Percentiles rank a stretch among this genome's conserved stretches.
phyloP scores from a whole-genome alignment of 768 basidiomycete genomes.

The Cystofilobasidium capitatum region DNA sequence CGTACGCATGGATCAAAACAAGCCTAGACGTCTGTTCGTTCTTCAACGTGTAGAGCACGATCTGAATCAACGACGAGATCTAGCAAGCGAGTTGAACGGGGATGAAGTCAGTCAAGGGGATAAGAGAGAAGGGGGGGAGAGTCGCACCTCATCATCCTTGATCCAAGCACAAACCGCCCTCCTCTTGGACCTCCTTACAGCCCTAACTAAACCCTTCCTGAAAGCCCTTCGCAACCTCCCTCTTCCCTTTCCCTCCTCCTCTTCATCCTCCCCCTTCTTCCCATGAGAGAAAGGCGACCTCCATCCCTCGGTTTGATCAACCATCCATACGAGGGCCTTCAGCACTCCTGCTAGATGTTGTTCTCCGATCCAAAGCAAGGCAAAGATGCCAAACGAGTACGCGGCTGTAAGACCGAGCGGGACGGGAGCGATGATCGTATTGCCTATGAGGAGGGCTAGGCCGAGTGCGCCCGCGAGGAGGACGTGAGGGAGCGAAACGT shows the following conservation, averaged over 20 bases:
- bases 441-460: slow-evolving; percentile 49
- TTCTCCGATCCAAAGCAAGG: slow-evolving; percentile 31
- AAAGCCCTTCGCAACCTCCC: not conserved
- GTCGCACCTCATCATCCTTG: slow-evolving; percentile 56
- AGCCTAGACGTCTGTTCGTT: slow-evolving; percentile 64
- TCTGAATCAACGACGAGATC: slow-evolving; percentile 58
- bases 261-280: slow-evolving; percentile 42
- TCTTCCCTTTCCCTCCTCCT: not conserved
- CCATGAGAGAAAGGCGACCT: slow-evolving; percentile 29
- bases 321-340: slow-evolving; percentile 53
- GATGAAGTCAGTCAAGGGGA: not conserved
- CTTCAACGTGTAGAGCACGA: slow-evolving; percentile 55
- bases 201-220: slow-evolving; percentile 39
- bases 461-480: slow-evolving; percentile 45
- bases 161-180: slow-evolving; percentile 55
- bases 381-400: slow-evolving; percentile 50
- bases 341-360: slow-evolving; percentile 38
- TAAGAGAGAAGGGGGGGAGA: not conserved
- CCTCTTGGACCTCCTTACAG: slow-evolving; percentile 46
- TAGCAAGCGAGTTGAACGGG: slow-evolving; percentile 32
- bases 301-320: slow-evolving; percentile 51
- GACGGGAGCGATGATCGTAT: slow-evolving; percentile 42
- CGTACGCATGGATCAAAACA: slow-evolving; percentile 59
- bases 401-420: slow-evolving; percentile 44
- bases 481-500: slow-evolving; percentile 44